Percentiles rank a stretch among this genome's conserved stretches.
These are phyloP conservation scores for Flaveria bidentis DNA, from an alignment of 129 eudicot genomes.

Conservation along the genomic window DNA sequence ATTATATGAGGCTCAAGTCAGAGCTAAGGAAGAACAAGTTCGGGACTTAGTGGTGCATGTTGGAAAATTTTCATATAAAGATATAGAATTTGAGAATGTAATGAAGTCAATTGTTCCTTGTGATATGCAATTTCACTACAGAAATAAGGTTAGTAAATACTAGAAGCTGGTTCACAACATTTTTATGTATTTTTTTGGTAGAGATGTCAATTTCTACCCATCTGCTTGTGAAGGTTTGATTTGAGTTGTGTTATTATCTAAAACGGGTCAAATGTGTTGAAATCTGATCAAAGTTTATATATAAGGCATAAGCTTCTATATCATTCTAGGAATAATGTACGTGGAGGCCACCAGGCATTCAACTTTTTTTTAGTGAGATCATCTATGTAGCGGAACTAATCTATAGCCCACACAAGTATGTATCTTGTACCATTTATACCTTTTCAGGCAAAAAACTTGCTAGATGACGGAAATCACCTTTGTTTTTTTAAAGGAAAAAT, in stretches of 20 bases:
- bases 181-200: background rate
- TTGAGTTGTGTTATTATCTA: too few species aligned
- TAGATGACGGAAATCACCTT: background rate
- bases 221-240: too few species aligned
- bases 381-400: background rate
- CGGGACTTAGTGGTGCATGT: conserved; percentile 76
- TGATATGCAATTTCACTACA: conserved; percentile 81
- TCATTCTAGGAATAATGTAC: background rate
- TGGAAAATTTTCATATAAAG: conserved; percentile 69
- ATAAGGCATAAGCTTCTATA: background rate
- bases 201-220: background rate
- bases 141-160: conserved; percentile 75
- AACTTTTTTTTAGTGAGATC: background rate
- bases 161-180: background rate
- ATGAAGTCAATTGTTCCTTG: conserved; percentile 95
- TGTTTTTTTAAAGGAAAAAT: background rate
- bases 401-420: background rate
- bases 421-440: background rate
- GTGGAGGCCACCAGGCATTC: background rate
- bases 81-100: conserved; percentile 45
- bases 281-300: background rate
- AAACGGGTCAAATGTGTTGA: background rate
- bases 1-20: conserved; percentile 83
- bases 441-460: background rate
- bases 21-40: conserved; percentile 87